Conservation (phyloP, 345 rosid species). For the Euphorbia tirucalli region DNA sequence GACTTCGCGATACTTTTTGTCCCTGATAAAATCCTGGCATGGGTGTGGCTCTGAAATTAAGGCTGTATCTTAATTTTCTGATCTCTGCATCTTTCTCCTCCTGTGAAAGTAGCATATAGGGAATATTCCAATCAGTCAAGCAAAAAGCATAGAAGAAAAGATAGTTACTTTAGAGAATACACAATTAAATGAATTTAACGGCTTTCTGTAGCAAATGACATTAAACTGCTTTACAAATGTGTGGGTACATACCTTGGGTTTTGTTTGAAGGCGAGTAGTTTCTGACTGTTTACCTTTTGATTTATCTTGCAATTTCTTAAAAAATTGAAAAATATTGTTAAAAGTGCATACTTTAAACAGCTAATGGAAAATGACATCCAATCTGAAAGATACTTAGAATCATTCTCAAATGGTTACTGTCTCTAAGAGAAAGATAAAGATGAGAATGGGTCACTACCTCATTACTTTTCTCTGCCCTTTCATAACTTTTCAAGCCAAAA, state of each 20-base stretch:
- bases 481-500: slow-evolving; percentile 39
- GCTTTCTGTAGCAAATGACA: background rate
- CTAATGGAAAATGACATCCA: background rate
- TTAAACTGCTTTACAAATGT: background rate
- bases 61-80: slow-evolving; percentile 40
- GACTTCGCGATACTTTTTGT: slow-evolving; percentile 30
- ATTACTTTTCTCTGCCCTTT: slow-evolving; percentile 35
- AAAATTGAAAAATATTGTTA: slow-evolving; percentile 31
- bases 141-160: background rate
- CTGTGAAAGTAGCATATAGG: slow-evolving; percentile 26
- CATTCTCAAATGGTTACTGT: slow-evolving; percentile 1
- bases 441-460: slow-evolving; percentile 31
- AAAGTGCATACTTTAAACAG: background rate
- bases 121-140: background rate
- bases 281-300: slow-evolving; percentile 33
- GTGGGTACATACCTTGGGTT: slow-evolving; percentile 42
- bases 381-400: slow-evolving; percentile 9
- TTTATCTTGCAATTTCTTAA: slow-evolving; percentile 40
- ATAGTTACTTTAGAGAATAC: background rate
- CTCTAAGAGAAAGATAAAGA: background rate
- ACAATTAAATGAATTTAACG: background rate
- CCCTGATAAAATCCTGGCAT: slow-evolving; percentile 36
- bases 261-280: slow-evolving; percentile 31
- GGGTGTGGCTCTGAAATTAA: slow-evolving; percentile 43
- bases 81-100: slow-evolving; percentile 39